Evolutionary conservation across 2,329 filamentous ascomycete genomes (phyloP), one percentile per base, ranked within the genome.

Genomic region (Conoideocrella luteorostrata): DNA sequence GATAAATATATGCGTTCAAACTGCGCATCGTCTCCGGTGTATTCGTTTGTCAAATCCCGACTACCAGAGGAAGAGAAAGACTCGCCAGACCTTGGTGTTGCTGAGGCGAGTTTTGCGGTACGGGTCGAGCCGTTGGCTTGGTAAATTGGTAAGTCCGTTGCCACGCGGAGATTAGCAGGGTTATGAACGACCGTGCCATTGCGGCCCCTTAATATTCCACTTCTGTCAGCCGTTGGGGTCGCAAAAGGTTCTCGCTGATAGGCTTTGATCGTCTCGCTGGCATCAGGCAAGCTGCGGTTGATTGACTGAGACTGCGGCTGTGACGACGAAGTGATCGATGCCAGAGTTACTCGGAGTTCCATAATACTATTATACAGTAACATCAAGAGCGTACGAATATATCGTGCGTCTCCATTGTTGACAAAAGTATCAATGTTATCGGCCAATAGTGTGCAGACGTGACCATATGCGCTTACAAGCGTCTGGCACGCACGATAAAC

Each of bases 1-100:
- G 85, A 84, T 26, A 88, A 59, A 66, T 87, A 95, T 18, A 96
- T 88, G 48, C 74, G 79, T 50, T 95, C 90, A 52, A 95, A 95
- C 22, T 82, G 76, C 13, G 78, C 75, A 53, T 95, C 88, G 50
- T 95, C 88, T 50, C 88, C 85, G 3, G 76, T 77, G 39, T 82
- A 78, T 40, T 88, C 85, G 9, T 78, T 61, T 33, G 75, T 70
- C 23, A 70, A 67, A 43, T 71, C 57, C 22, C 59, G 60, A 18
- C 54, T 62, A 24, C 71, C 70, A 4, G 72, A 68, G 0, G 82
- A 80, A 2, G 71, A 74, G 59, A 93, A 94, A 0, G 86, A 88
- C 55, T 95, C 88, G 34, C 84, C 86, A 7, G 88, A 94, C 20
- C 86, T 81, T 36, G 88, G 88, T 1, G 88, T 94, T n/a, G 74